Conservation (phyloP, 371 early-diverging fungal species). For the Saksenaea vasiformis region DNA sequence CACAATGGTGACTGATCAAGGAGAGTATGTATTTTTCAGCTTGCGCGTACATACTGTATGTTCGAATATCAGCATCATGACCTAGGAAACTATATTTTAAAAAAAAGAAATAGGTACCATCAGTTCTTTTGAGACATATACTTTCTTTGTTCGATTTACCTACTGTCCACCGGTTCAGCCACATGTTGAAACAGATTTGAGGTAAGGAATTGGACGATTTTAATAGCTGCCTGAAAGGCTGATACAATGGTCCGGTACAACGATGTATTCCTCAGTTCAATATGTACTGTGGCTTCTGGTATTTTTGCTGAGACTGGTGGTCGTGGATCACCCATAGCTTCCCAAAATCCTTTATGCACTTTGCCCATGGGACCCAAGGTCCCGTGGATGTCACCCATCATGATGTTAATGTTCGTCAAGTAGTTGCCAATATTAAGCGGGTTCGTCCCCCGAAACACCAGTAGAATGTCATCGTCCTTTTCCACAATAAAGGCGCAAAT, state of each 20-base stretch:
- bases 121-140: background rate
- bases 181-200: slow-evolving; percentile 40
- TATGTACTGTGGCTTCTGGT: slow-evolving; percentile 22
- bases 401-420: slow-evolving; percentile 55
- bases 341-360: slow-evolving; percentile 64
- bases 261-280: slow-evolving; percentile 41
- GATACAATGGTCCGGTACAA: slow-evolving; percentile 40
- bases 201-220: slow-evolving; percentile 30
- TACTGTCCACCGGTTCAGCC: slow-evolving; percentile 44
- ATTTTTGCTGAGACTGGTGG: slow-evolving; percentile 21
- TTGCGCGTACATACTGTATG: slow-evolving; percentile 40
- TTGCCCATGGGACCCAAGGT: slow-evolving; percentile 47
- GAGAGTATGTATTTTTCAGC: slow-evolving; percentile 42
- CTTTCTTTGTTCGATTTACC: background rate
- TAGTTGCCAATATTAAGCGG: slow-evolving; percentile 66
- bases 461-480: slow-evolving; percentile 59
- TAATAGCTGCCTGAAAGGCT: slow-evolving; percentile 31
- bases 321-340: slow-evolving; percentile 54
- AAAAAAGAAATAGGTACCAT: background rate
- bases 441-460: slow-evolving; percentile 66
- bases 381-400: slow-evolving; percentile 47
- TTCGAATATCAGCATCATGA: slow-evolving; percentile 31
- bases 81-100: slow-evolving; percentile 45
- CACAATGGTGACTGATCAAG: slow-evolving; percentile 20
- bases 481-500: slow-evolving; percentile 62